Conservation (phyloP, 768 basidiomycete genomes). For the Psilocybe cubensis region DNA sequence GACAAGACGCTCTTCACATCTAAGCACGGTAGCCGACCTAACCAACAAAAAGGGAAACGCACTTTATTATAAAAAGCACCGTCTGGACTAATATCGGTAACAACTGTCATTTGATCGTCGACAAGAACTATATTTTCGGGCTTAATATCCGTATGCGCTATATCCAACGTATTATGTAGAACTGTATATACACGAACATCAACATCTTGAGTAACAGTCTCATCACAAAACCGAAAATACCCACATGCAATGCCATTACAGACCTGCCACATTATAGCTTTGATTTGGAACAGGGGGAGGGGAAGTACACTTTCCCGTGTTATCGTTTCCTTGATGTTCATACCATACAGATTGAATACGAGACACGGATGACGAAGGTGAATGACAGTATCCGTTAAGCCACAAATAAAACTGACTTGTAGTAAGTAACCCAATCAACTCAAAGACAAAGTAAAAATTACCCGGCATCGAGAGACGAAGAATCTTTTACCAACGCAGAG, state of each 20-base stretch:
- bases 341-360: not conserved
- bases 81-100: not conserved
- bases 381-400: not conserved
- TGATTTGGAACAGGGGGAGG: not conserved
- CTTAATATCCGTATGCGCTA: constrained; percentile 2
- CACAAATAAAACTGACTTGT: not conserved
- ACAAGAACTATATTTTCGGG: constrained; percentile 5
- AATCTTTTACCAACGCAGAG: not conserved
- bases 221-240: not conserved
- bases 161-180: not conserved
- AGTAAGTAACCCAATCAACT: not conserved
- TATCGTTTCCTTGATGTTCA: not conserved
- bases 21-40: not conserved
- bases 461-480: not conserved
- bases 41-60: not conserved
- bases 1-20: not conserved
- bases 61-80: not conserved
- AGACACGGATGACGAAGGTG: not conserved
- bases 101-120: not conserved
- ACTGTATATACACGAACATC: not conserved
- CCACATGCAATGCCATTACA: not conserved
- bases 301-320: not conserved
- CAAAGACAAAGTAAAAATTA: not conserved
- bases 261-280: not conserved
- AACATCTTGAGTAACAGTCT: not conserved